phyloP scores from a whole-genome alignment of 106 monocot species.

The Hemerocallis citrina region DNA sequence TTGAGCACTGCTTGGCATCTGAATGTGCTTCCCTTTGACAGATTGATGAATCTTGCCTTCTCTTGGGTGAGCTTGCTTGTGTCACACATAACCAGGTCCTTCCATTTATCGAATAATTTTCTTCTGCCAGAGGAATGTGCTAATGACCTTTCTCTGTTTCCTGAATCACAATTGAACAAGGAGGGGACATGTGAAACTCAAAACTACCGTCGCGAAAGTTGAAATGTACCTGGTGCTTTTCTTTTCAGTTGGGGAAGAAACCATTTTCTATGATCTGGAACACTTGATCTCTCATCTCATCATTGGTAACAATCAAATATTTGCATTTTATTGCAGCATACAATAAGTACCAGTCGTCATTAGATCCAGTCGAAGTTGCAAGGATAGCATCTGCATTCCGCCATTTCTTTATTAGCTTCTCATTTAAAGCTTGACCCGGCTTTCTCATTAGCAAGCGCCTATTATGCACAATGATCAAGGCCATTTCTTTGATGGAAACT shows the following conservation, averaged over 20 bases:
- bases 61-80: conserved; percentile 5
- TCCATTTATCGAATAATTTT: conserved; percentile 14
- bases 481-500: conserved; percentile 48
- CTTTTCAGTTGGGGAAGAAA: too few species aligned
- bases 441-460: conserved; percentile 32
- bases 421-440: conserved; percentile 25
- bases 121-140: conserved; percentile 56
- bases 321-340: too few species aligned
- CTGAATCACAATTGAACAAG: conserved; percentile 74
- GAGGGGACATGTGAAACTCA: conserved; percentile 64
- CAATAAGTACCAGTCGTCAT: conserved; percentile 86
- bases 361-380: conserved; percentile 70
- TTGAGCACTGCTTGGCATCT: too few species aligned
- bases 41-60: conserved; percentile 7
- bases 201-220: conserved; percentile 45
- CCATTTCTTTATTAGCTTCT: conserved; percentile 54
- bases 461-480: conserved; percentile 61
- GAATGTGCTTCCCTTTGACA: too few species aligned
- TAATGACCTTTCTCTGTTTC: conserved; percentile 67
- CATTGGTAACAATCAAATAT: too few species aligned
- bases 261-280: too few species aligned
- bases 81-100: conserved; percentile 71
- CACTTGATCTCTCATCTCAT: too few species aligned
- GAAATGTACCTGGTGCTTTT: conserved; percentile 86
- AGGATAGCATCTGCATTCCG: conserved; percentile 57